Evolutionary conservation across 75 land plant genomes (phyloP), one percentile per base, ranked within the genome.

Genomic region (Picea glauca): DNA sequence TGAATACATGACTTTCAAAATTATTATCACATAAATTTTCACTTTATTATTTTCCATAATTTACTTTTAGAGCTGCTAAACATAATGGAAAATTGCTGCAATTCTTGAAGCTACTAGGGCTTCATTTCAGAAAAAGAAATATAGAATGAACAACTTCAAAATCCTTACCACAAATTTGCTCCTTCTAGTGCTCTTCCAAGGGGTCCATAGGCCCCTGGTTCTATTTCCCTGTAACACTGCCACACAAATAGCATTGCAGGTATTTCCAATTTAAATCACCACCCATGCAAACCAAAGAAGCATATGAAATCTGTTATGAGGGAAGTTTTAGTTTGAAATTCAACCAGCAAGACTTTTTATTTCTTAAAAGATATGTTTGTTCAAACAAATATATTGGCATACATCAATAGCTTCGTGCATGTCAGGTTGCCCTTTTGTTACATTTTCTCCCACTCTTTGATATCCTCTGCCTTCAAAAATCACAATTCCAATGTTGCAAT

Each of bases 341-440:
- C 17, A 68, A 15, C 7, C 23, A 40, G 50, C 35, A 18, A 17
- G 50, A 6, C 8, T 38, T n/a, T 18, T 6, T 17, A 68, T 40
- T 8, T 76, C n/a, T 2, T 74, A 74, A 15, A 60, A 40, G 14
- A 40, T 58, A 31, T 50, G 56, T 50, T 33, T 31, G 15, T 33
- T 30, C 12, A 63, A 84, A 80, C 14, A 74, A 57, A 7, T 17
- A 76, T 14, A 35, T 33, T 73, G 18, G 72, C 88, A 58, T 83
- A 96, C 98, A 86, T 96, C 98, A 76, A 96, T 90, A 40, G 98
- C 98, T 78, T 96, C 98, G 81, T 96, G 98, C 86, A 84, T 81
- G 83, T 96, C 98, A 58, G 94, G 94, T 26, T 54, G 75, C 11
- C 96, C 98, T 58, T 87, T 77, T 57, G 98, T 91, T 72, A 96